Conservation (phyloP, 768 basidiomycete species). For the Rhodosporidiobolus odoratus region DNA sequence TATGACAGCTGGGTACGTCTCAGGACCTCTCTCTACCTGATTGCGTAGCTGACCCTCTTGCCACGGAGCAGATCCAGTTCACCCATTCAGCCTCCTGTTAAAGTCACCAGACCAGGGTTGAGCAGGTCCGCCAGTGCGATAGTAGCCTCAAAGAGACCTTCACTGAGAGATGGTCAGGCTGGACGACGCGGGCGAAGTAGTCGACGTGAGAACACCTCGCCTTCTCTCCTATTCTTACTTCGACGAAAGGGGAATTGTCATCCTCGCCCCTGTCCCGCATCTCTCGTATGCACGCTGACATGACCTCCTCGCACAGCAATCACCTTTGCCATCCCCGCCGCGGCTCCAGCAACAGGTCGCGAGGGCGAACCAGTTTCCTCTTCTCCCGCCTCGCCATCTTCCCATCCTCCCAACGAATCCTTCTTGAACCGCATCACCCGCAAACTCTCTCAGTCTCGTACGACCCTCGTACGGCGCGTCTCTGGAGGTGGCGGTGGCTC, state of each 20-base stretch:
- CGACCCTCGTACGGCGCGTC: constrained; percentile 1
- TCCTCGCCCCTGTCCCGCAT: neutral
- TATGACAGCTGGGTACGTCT: too few species aligned
- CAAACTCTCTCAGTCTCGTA: constrained; percentile 5
- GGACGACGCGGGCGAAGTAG: neutral
- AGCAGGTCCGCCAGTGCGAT: neutral
- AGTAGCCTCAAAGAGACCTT: neutral
- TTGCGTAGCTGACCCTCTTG: too few species aligned
- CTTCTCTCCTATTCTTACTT: neutral
- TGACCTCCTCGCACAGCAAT: neutral
- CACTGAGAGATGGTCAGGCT: neutral
- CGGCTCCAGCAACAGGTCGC: neutral
- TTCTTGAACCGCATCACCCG: constrained; percentile 4
- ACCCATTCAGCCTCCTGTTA: neutral
- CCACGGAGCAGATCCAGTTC: too few species aligned
- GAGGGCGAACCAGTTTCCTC: neutral
- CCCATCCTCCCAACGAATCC: neutral
- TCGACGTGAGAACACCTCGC: neutral
- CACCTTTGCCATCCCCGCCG: neutral
- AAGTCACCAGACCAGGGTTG: neutral
- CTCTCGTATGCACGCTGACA: neutral
- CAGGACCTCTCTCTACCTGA: too few species aligned
- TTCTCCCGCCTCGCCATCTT: neutral
- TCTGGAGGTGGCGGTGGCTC: neutral
- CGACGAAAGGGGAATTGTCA: neutral